Percentiles rank a stretch among this genome's conserved stretches.
These are phyloP conservation scores for Penicillium coprophilum DNA, from an alignment of 495 filamentous ascomycete species.

Conservation along the genomic window DNA sequence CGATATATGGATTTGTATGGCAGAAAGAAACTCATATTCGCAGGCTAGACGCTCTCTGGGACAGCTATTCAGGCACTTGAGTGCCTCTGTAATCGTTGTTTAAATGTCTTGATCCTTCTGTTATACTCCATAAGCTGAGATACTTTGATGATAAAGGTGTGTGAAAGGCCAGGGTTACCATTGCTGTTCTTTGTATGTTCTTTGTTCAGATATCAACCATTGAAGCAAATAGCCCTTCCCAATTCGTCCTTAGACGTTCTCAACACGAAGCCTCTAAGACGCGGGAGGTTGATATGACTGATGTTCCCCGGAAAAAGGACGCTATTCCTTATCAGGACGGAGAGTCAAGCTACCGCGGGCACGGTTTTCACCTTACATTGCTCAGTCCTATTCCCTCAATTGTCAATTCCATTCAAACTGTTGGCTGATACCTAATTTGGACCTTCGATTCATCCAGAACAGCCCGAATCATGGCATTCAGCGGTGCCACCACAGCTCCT, in stretches of 20 bases:
- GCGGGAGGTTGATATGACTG: background rate
- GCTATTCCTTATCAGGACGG: constrained; percentile 9
- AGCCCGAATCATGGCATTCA: constrained; percentile 15
- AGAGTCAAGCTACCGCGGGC: constrained; percentile 8
- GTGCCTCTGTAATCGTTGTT: too few species aligned
- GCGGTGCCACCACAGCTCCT: constrained; percentile 9
- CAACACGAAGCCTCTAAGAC: too few species aligned
- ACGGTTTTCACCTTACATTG: constrained; percentile 8
- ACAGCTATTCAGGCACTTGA: too few species aligned
- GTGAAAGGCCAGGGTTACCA: background rate
- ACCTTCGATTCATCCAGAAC: constrained; percentile 15
- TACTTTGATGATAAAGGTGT: background rate
- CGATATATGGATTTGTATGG: too few species aligned
- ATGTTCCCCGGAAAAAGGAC: constrained; percentile 10
- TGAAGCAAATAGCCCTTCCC: background rate
- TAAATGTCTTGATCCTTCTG: too few species aligned
- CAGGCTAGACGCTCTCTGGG: too few species aligned
- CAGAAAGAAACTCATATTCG: too few species aligned
- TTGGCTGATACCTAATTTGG: background rate
- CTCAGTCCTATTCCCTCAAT: background rate
- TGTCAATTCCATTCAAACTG: background rate
- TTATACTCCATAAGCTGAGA: too few species aligned
- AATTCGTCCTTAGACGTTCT: background rate
- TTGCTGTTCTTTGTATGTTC: background rate
- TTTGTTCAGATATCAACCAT: background rate